Percentiles rank a stretch among this genome's conserved stretches.
phyloP scores from a whole-genome alignment of 495 filamentous ascomycete species.

The Aspergillus affinis region DNA sequence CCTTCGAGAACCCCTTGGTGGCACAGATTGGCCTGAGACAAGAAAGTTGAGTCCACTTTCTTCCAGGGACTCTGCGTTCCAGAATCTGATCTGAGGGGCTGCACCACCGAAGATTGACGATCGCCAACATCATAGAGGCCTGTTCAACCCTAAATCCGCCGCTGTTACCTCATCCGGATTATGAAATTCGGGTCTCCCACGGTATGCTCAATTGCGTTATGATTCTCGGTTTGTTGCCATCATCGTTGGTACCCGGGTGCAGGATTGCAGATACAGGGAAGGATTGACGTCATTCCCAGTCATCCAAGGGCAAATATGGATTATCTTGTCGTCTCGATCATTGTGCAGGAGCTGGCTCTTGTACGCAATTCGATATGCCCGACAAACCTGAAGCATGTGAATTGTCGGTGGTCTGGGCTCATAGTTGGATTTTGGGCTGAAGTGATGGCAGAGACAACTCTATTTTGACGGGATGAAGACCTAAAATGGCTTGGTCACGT shows the following conservation, averaged over 20 bases:
- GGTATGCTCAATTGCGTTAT: slow-evolving; percentile 13
- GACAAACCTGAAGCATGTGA: not conserved
- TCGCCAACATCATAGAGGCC: not conserved
- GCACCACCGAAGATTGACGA: not conserved
- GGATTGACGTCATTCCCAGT: not conserved
- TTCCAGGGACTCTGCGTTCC: slow-evolving; percentile 3
- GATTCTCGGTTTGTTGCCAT: not conserved
- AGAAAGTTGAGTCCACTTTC: slow-evolving; percentile 11
- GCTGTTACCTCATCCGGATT: not conserved
- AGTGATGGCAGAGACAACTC: not conserved
- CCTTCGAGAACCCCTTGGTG: slow-evolving; percentile 17
- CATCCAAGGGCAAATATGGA: not conserved
- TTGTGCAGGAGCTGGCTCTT: not conserved
- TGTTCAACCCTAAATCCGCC: not conserved
- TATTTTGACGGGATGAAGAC: not conserved
- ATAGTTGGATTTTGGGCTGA: no score
- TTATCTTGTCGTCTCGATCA: not conserved
- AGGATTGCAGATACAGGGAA: not conserved
- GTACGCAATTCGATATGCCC: not conserved
- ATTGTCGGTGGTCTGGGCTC: not conserved
- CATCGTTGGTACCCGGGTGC: not conserved
- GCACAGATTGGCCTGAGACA: slow-evolving; percentile 20
- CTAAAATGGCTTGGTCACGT: not conserved
- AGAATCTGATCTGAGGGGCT: slow-evolving; percentile 1
- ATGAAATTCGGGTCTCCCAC: not conserved